Percentiles rank a stretch among this genome's conserved stretches.
These are phyloP conservation scores for Pseudodiploospora longispora DNA, from an alignment of 2,329 filamentous ascomycete species.

Conservation along the genomic window DNA sequence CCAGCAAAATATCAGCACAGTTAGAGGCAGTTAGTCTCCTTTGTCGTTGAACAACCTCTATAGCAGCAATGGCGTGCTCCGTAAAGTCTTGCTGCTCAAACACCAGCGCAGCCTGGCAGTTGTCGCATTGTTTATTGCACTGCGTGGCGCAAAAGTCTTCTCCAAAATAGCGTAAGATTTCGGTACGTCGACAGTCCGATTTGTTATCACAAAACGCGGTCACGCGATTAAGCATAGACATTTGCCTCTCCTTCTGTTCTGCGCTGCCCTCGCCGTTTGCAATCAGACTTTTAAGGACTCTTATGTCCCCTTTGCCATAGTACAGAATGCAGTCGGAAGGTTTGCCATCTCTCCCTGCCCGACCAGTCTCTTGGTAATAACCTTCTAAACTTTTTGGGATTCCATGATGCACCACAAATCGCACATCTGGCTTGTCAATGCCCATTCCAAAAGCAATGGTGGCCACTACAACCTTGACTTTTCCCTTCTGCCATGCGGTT, in stretches of 20 bases:
- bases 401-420: slow-evolving; percentile 90
- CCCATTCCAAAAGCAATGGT: slow-evolving; percentile 99
- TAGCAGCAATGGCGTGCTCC: slow-evolving; percentile 59
- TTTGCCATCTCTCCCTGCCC: slow-evolving; percentile 85
- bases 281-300: slow-evolving; percentile 71
- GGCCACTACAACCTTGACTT: slow-evolving; percentile 83
- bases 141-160: slow-evolving; percentile 67
- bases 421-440: slow-evolving; percentile 96
- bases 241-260: slow-evolving; percentile 77
- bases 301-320: slow-evolving; percentile 73
- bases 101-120: slow-evolving; percentile 65
- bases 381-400: slow-evolving; percentile 94
- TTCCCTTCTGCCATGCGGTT: slow-evolving; percentile 71
- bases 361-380: slow-evolving; percentile 96
- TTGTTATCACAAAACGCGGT: slow-evolving; percentile 84
- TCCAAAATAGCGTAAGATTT: slow-evolving; percentile 90
- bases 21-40: slow-evolving; percentile 63
- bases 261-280: slow-evolving; percentile 65
- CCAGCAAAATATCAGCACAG: slow-evolving; percentile 77
- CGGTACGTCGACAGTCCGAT: slow-evolving; percentile 76
- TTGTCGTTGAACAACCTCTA: slow-evolving; percentile 58
- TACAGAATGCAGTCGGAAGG: slow-evolving; percentile 84
- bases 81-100: slow-evolving; percentile 75
- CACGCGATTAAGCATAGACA: slow-evolving; percentile 77
- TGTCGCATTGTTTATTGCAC: slow-evolving; percentile 77